A percentile compares a stretch with the other conserved stretches of the same genome.
Evolutionary conservation across 1,284 basidiomycete genomes (phyloP).

Genomic region (Heterobasidion irregulare): DNA sequence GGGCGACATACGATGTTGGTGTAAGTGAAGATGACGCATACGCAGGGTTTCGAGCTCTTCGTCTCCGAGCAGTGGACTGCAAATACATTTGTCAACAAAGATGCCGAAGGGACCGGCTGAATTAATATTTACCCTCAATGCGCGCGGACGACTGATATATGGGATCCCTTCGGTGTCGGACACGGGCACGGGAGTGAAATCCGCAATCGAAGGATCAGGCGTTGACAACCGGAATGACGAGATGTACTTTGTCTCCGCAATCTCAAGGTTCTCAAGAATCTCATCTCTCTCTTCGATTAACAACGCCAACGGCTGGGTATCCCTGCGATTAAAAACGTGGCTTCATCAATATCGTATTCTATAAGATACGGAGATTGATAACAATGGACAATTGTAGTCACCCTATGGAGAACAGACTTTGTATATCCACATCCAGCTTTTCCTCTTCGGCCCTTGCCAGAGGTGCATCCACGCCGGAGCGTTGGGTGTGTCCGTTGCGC

Average conservation of each 20-base stretch:
- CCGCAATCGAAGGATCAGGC: constrained; percentile 44
- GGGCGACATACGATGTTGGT: constrained; percentile 70
- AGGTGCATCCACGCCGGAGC: constrained; percentile 25
- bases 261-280: constrained; percentile 69
- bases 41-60: constrained; percentile 47
- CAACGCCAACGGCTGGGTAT: constrained; percentile 54
- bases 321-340: constrained; percentile 29
- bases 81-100: background rate
- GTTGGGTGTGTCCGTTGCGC: constrained; percentile 15
- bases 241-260: constrained; percentile 72
- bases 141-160: constrained; percentile 58
- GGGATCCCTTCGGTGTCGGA: constrained; percentile 24
- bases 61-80: constrained; percentile 23
- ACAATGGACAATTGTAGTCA: constrained; percentile 21
- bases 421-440: constrained; percentile 51
- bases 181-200: constrained; percentile 24
- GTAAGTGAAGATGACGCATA: constrained; percentile 58
- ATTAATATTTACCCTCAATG: constrained; percentile 26
- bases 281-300: constrained; percentile 67
- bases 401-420: constrained; percentile 69
- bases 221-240: constrained; percentile 65
- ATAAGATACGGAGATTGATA: background rate
- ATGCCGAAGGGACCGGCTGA: background rate
- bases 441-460: constrained; percentile 32
- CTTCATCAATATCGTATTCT: background rate